Evolutionary conservation across 495 filamentous ascomycete genomes (phyloP).

Genomic region (Clavariopsis aquatica): DNA sequence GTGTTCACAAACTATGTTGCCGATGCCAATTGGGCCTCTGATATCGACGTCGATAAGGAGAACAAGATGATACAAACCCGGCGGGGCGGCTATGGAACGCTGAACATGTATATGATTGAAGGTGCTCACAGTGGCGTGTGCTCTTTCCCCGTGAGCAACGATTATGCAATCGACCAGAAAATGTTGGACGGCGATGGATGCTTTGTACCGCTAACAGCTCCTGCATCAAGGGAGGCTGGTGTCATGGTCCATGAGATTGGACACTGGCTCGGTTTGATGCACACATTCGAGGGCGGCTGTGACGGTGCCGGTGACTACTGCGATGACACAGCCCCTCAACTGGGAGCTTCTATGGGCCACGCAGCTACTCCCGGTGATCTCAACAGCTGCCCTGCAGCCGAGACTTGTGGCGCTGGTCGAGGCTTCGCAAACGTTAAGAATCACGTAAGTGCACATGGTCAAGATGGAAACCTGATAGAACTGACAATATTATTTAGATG

Average conservation of each 20-base stretch:
- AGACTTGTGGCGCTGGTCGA: constrained; percentile 51
- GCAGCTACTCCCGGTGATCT: constrained; percentile 19
- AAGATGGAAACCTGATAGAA: too few species aligned
- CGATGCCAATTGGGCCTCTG: constrained; percentile 25
- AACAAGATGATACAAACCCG: constrained; percentile 48
- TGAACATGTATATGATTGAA: constrained; percentile 42
- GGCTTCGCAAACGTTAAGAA: constrained; percentile 51
- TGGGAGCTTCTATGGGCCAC: constrained; percentile 49
- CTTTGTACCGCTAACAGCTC: constrained; percentile 17
- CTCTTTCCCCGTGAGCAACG: constrained; percentile 9
- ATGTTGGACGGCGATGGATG: constrained; percentile 25
- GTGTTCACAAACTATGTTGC: constrained; percentile 18
- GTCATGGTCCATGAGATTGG: constrained; percentile 45
- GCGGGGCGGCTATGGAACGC: constrained; percentile 60
- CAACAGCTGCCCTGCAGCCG: constrained; percentile 51
- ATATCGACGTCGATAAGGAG: constrained; percentile 20
- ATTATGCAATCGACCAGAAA: constrained; percentile 13
- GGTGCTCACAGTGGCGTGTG: constrained; percentile 30
- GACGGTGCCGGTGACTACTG: constrained; percentile 49
- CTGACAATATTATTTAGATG: constrained; percentile 11
- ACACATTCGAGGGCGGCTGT: constrained; percentile 55
- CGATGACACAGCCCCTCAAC: constrained; percentile 56
- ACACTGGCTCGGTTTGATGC: constrained; percentile 61
- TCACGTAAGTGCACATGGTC: constrained; percentile 33
- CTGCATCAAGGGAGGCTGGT: not conserved